Evolutionary conservation across 2,329 filamentous ascomycete species (phyloP).

Genomic region (Capronia americana): DNA sequence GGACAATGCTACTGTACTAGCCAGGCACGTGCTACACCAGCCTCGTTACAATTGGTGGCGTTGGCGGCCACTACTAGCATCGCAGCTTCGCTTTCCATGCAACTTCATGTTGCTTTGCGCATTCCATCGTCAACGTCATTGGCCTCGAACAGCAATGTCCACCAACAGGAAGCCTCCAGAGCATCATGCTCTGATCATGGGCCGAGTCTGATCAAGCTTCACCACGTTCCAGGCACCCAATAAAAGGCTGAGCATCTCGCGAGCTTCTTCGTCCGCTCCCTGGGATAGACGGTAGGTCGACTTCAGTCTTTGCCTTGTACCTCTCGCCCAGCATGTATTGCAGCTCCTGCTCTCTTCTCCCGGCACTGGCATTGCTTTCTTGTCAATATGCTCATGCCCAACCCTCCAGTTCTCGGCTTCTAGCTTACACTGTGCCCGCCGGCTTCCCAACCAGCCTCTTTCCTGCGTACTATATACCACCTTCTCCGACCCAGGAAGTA

Average conservation of each 20-base stretch:
- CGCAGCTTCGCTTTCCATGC: background rate
- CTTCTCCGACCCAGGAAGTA: constrained; percentile 37
- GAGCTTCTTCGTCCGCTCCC: background rate
- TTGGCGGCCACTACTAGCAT: background rate
- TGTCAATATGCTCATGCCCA: constrained; percentile 26
- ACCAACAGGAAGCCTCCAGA: constrained; percentile 5
- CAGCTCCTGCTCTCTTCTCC: constrained; percentile 14
- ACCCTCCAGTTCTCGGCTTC: constrained; percentile 13
- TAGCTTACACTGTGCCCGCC: constrained; percentile 35
- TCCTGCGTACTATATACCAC: constrained; percentile 37
- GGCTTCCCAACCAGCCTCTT: constrained; percentile 39
- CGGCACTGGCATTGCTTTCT: constrained; percentile 23
- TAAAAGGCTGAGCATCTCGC: constrained; percentile 13
- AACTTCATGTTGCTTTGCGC: background rate
- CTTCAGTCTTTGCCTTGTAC: background rate
- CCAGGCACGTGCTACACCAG: constrained; percentile 11
- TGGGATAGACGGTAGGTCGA: constrained; percentile 8
- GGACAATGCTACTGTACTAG: background rate
- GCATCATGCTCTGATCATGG: background rate
- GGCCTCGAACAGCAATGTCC: background rate
- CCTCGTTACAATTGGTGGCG: constrained; percentile 8
- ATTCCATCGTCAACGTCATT: constrained; percentile 3
- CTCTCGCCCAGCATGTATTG: constrained; percentile 26
- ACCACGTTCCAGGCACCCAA: background rate
- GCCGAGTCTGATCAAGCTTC: background rate